phyloP scores from a whole-genome alignment of 2,329 filamentous ascomycete species.

The Diaporthe citri region DNA sequence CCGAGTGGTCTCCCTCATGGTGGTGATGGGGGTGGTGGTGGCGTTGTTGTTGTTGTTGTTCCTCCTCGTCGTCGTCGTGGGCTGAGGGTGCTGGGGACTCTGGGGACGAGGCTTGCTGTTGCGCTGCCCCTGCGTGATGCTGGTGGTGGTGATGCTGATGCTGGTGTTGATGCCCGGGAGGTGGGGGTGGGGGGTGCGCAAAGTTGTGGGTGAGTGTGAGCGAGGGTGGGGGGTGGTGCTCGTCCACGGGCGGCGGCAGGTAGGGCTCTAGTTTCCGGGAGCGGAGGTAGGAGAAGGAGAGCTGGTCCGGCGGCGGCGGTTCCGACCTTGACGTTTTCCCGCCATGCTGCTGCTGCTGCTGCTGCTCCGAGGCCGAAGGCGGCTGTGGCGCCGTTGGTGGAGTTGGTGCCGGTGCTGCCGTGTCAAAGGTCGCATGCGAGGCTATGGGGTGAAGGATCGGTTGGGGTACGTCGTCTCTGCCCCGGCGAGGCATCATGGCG shows the following conservation, averaged over 20 bases:
- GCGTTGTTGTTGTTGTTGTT: neutral
- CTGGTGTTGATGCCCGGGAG: constrained; percentile 8
- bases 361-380: neutral
- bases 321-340: neutral
- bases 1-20: neutral
- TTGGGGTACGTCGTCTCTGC: constrained; percentile 13
- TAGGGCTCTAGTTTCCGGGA: constrained; percentile 34
- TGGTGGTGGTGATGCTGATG: constrained; percentile 8
- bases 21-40: neutral
- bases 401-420: neutral
- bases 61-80: neutral
- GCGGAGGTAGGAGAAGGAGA: constrained; percentile 35
- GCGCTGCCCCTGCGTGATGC: neutral
- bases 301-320: constrained; percentile 2
- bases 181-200: constrained; percentile 16
- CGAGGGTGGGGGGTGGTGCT: constrained; percentile 13
- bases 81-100: constrained; percentile 19
- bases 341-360: constrained; percentile 1
- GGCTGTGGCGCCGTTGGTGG: neutral
- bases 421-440: constrained; percentile 22
- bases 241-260: constrained; percentile 30
- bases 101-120: constrained; percentile 17
- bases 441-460: constrained; percentile 23
- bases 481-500: constrained; percentile 30
- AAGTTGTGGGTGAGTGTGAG: constrained; percentile 8